phyloP scores from a whole-genome alignment of 148 eudicot genomes.

The Silene conica region DNA sequence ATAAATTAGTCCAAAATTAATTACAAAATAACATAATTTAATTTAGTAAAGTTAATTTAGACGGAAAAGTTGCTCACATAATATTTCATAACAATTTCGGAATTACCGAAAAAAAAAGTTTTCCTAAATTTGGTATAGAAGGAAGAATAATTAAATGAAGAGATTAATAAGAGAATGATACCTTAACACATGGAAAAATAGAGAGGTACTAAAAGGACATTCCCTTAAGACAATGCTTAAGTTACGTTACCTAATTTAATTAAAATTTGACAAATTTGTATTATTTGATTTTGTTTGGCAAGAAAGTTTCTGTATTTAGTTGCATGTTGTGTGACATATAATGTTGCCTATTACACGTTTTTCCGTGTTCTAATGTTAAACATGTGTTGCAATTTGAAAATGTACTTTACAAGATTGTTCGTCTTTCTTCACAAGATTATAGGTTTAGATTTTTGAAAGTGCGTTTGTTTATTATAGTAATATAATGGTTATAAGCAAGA shows the following conservation, averaged over 20 bases:
- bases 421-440: too few relatives aligned
- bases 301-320: too few relatives aligned
- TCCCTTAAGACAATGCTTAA: background rate
- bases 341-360: too few relatives aligned
- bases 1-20: background rate
- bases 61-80: background rate
- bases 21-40: background rate
- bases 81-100: background rate
- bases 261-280: too few relatives aligned
- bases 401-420: too few relatives aligned
- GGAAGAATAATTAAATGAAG: background rate
- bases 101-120: background rate
- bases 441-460: too few relatives aligned
- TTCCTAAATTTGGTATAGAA: background rate
- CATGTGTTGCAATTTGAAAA: too few relatives aligned
- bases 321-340: too few relatives aligned
- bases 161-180: background rate
- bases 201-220: background rate
- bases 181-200: conserved; percentile 4
- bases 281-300: background rate
- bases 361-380: background rate
- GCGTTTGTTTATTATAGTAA: too few relatives aligned
- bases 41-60: background rate
- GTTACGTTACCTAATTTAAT: background rate
- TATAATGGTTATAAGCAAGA: too few relatives aligned